Evolutionary conservation across 768 basidiomycete species (phyloP).

Genomic region (Chiua virens): DNA sequence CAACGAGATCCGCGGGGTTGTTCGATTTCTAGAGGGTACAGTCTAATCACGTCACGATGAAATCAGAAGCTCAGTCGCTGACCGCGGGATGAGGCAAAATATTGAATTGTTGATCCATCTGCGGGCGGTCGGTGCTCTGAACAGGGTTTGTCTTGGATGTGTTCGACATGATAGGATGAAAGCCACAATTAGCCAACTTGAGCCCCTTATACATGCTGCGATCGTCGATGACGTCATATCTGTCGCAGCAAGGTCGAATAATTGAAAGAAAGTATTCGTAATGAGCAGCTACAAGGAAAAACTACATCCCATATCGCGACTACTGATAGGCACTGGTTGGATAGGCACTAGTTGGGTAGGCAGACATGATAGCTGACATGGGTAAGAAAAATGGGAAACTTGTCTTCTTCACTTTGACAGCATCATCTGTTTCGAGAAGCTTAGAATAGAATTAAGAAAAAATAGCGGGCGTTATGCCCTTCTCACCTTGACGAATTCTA

Average conservation of each 20-base stretch:
- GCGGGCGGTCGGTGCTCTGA: background rate
- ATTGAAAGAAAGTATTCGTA: background rate
- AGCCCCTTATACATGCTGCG: background rate
- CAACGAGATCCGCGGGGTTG: conserved; percentile 52
- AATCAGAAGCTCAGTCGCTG: conserved; percentile 13
- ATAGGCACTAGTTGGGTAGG: conserved; percentile 3
- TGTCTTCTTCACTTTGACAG: conserved; percentile 52
- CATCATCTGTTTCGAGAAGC: conserved; percentile 59
- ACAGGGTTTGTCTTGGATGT: conserved; percentile 6
- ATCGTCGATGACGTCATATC: background rate
- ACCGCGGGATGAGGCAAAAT: conserved; percentile 68
- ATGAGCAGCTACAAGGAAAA: conserved; percentile 10
- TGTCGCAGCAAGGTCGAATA: background rate
- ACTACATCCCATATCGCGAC: background rate
- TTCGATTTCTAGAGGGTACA: conserved; percentile 49
- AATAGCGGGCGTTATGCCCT: background rate
- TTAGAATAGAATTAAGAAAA: conserved; percentile 5
- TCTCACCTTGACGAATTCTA: conserved; percentile 77
- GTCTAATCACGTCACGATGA: background rate
- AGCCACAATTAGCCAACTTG: background rate
- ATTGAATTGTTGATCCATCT: conserved; percentile 42
- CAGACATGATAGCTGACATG: conserved; percentile 11
- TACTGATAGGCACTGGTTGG: background rate
- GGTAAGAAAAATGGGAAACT: conserved; percentile 7
- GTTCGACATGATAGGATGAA: conserved; percentile 13